Evolutionary conservation across 176 grass and related monocot species (phyloP).

Genomic region (Phoenix roebelenii): DNA sequence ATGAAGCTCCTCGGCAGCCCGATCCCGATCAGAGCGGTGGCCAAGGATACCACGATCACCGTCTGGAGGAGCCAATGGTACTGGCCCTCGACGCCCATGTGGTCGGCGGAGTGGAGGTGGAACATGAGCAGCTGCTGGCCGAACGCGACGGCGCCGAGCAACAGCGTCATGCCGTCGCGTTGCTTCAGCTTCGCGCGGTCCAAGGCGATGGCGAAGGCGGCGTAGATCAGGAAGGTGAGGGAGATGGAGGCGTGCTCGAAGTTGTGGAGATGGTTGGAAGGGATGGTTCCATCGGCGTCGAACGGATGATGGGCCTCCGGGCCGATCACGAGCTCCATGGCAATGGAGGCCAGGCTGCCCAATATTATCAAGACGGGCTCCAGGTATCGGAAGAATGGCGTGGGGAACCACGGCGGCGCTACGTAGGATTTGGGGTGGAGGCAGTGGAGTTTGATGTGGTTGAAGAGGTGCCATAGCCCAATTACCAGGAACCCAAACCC

Average conservation of each 20-base stretch:
- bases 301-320: constrained; percentile 77
- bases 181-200: constrained; percentile 33
- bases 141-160: constrained; percentile 34
- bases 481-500: constrained; percentile 76
- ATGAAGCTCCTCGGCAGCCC: constrained; percentile 43
- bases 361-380: constrained; percentile 56
- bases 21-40: constrained; percentile 40
- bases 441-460: constrained; percentile 53
- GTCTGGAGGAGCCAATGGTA: constrained; percentile 71
- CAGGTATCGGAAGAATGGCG: constrained; percentile 32
- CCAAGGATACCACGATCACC: constrained; percentile 41
- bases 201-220: constrained; percentile 55
- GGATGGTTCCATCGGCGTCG: constrained; percentile 75
- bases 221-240: constrained; percentile 53
- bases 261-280: constrained; percentile 84
- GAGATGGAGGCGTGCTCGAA: constrained; percentile 98
- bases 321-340: constrained; percentile 88
- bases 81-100: constrained; percentile 55
- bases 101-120: constrained; percentile 73
- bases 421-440: constrained; percentile 51
- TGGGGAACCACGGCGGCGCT: constrained; percentile 72
- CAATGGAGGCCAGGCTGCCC: constrained; percentile 42
- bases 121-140: constrained; percentile 52
- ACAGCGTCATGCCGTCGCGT: constrained; percentile 48
- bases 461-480: constrained; percentile 83